Evolutionary conservation across 305 asterid species (phyloP).

Genomic region (Fraxinus greggii): DNA sequence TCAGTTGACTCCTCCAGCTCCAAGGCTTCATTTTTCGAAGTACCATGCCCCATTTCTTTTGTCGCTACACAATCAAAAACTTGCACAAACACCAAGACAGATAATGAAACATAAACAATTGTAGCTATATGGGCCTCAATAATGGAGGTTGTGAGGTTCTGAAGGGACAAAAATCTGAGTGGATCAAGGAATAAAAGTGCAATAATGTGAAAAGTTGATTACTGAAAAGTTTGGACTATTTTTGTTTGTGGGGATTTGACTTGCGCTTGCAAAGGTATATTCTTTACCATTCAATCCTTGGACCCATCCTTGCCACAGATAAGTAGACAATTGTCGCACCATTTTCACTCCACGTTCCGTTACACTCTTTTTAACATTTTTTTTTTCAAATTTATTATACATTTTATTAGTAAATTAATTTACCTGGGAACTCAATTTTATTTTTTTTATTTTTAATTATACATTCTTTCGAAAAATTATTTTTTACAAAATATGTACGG

Average conservation of each 20-base stretch:
- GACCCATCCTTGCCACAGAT: neutral
- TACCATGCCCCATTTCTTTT: conserved; percentile 60
- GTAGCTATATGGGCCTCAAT: neutral
- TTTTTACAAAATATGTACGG: too few species aligned
- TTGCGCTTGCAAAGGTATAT: neutral
- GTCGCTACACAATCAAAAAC: neutral
- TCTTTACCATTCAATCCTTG: neutral
- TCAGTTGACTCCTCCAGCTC: conserved; percentile 40
- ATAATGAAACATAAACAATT: neutral
- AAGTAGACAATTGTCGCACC: neutral
- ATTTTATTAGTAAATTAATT: too few species aligned
- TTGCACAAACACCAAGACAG: conserved; percentile 1
- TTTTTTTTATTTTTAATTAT: too few species aligned
- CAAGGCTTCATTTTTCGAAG: conserved; percentile 41
- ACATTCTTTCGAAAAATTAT: too few species aligned
- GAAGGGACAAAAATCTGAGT: neutral
- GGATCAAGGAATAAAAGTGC: too few species aligned
- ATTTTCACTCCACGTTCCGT: neutral
- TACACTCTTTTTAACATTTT: neutral
- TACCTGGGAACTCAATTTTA: neutral
- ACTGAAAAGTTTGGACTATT: too few species aligned
- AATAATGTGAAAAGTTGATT: too few species aligned
- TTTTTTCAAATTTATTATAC: too few species aligned
- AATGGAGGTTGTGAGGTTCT: neutral
- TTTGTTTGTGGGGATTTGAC: neutral